Conservation (phyloP, 257 asterid species). For the Fraxinus excelsior region DNA sequence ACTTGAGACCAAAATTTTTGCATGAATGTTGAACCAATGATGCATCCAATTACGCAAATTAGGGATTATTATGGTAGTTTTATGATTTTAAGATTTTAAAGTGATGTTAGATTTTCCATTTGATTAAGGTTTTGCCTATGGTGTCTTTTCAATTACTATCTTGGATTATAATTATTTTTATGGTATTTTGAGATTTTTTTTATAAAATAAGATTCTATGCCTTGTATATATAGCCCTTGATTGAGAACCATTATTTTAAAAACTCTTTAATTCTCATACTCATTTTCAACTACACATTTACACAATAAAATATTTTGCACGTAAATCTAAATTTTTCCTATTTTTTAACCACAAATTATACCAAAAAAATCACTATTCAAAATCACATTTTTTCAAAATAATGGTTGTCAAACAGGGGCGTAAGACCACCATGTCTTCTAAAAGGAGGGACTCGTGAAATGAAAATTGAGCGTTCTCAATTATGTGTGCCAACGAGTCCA, state of each 20-base stretch:
- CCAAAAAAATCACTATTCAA: no score
- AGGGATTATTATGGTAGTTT: not conserved
- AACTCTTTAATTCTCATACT: no score
- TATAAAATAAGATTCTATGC: not conserved
- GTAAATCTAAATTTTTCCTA: no score
- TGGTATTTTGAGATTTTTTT: not conserved
- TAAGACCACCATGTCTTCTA: not conserved
- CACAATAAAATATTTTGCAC: no score
- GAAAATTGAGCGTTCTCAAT: not conserved
- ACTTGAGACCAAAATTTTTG: not conserved
- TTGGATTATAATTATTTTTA: not conserved
- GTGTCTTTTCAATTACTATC: not conserved
- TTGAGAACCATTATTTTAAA: no score
- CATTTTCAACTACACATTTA: no score
- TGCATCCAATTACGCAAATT: not conserved
- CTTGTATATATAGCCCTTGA: not conserved
- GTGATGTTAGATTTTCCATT: not conserved
- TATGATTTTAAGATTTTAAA: no score
- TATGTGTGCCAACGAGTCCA: not conserved
- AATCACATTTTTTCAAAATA: no score
- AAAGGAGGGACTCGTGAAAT: not conserved
- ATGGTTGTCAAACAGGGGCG: no score
- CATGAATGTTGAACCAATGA: no score
- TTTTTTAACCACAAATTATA: no score
- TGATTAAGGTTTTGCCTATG: not conserved